Base-by-base conservation (phyloP, 2,329 filamentous ascomycete species). In the Paramyrothecium roridum region DNA sequence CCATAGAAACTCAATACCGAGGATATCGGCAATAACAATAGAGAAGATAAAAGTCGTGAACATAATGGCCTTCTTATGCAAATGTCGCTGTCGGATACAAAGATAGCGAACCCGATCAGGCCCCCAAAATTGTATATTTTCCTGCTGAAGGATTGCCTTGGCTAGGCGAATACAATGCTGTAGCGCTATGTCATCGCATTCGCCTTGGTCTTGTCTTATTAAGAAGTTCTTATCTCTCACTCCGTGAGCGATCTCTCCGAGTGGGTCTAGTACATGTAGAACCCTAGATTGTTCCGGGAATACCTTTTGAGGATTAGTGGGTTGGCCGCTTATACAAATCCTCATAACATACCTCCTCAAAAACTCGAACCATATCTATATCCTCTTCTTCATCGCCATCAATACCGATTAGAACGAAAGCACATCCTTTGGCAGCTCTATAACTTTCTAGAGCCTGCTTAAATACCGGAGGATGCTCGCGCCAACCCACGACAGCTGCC, bases 51-150 rank as follows among this genome's bases (percentile, higher is more conserved):
- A 65, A 1, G 61, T 60, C 21, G 63, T 63, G 26, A 65, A 65
- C 63, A 65, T 65, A 57, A 65, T 62, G 50, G 59, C 63, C 51
- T 65, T 65, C 46, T 65, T 65, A 52, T 65, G 61, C 57, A 65
- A 57, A 49, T 65, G 63, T 11, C 58, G 57, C 48, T 65, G 63
- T 16, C 59, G 56, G 34, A 65, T 54, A 53, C 63, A 65, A 7
- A 65, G 46, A 22, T 63, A 55, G 10, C 57, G 57, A n/a, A 60
- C 48, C 21, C 49, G 58, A 22, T 59, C 33, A 11, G 46, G 40
- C 3, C 59, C 60, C n/a, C 37, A 30, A 34, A 65, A 57, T 19
- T 49, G n/a, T 26, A 64, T 52, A 8, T 59, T 58, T 19, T 60
- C 55, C 22, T 61, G 58, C 16, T 57, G 52, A 3, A 65, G 52